A percentile compares a stretch with the other conserved stretches of the same genome.
phyloP scores from a whole-genome alignment of 495 filamentous ascomycete species.

The Beverwykella pulmonaria region DNA sequence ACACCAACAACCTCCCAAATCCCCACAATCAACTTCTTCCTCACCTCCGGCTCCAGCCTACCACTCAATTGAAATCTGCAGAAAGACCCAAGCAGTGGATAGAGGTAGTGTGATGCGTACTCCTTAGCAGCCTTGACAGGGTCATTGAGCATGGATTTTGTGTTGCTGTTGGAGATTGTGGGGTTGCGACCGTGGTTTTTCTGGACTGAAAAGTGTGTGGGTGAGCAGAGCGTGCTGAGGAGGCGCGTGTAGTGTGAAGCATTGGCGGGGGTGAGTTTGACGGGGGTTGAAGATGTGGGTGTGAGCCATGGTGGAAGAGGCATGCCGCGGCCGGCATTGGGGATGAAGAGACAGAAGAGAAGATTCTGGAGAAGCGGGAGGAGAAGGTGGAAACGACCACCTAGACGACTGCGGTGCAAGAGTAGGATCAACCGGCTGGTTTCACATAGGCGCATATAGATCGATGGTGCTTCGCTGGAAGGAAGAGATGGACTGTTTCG shows the following conservation, averaged over 20 bases:
- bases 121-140: constrained; percentile 74
- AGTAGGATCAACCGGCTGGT: constrained; percentile 59
- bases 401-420: constrained; percentile 65
- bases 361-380: constrained; percentile 64
- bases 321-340: constrained; percentile 55
- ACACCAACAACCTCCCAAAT: constrained; percentile 73
- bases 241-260: constrained; percentile 69
- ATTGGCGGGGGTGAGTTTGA: constrained; percentile 51
- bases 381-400: constrained; percentile 72
- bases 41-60: constrained; percentile 59
- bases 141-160: constrained; percentile 60
- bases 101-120: constrained; percentile 74
- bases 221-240: constrained; percentile 76
- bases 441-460: constrained; percentile 65
- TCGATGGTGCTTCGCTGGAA: constrained; percentile 51
- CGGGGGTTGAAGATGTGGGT: constrained; percentile 37
- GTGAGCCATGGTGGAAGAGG: constrained; percentile 55
- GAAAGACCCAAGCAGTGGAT: constrained; percentile 71
- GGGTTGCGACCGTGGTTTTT: constrained; percentile 46
- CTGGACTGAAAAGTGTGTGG: constrained; percentile 71
- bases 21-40: constrained; percentile 70
- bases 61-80: constrained; percentile 65
- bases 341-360: constrained; percentile 64
- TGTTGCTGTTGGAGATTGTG: constrained; percentile 38
- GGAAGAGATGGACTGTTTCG: constrained; percentile 36